Base-by-base conservation (phyloP, 371 early-diverging fungal species). In the Mucor indicus region DNA sequence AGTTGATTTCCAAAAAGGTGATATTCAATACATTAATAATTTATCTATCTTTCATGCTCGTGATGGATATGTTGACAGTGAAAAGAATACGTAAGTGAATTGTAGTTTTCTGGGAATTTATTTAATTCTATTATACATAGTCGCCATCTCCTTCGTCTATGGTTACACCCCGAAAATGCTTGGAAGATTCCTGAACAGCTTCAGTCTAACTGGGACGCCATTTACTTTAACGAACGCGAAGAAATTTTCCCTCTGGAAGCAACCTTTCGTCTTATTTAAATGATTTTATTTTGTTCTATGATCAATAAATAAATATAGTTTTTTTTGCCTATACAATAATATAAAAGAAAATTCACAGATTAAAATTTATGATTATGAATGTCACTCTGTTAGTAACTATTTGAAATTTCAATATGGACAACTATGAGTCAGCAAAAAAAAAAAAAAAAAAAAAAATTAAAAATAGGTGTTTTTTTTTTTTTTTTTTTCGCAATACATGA, bases 11-110 rank as follows among this genome's bases (percentile, higher is more conserved):
- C 36, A 55, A 32, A 64, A 64, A 22, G 64, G 64, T 13, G 64
- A 64, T 30, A 59, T 64, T 25, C 64, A 64, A 36, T 64, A 59
- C 29, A 64, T 64, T 29, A 59, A 55, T 23, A 64, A 64, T 21
- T 15, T 59, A 5, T 64, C 64, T 8, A 64, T 64, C n/a, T 59
- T 64, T 35, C 64, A 64, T 52, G 64, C 64, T 10, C 55, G 64
- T 24, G 60, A 64, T 41, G 55, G 53, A 0, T 64, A 59, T 16
- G 49, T 46, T 6, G 64, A 64, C 38, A 64, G 64, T 17, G 42
- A 55, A 17, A 38, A 48, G 13, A 64, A 64, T 27, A 43, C 39
- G 55, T 62, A 57, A 53, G 48, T 43, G 13, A 24, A 20, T 1
- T 22, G 3, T 45, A 38, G 33, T 20, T 9, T 13, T 33, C 13